Base-by-base conservation (phyloP, 2,329 filamentous ascomycete genomes). In the Penicillium digitatum region DNA sequence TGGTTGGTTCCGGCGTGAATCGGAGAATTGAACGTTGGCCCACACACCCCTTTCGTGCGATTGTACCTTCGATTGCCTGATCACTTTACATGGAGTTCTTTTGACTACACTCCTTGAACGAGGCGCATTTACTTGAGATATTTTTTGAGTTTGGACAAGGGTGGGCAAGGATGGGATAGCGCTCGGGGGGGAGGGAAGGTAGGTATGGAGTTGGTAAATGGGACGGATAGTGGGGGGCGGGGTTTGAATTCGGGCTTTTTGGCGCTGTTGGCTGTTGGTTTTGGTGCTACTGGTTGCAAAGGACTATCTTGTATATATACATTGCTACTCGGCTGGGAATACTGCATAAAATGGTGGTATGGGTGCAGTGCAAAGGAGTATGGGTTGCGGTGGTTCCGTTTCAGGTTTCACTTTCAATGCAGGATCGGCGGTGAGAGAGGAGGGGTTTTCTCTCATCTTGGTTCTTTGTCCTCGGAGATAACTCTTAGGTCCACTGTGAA, bases 1-100 rank as follows among this genome's bases (percentile, higher is more conserved):
- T 48, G 34, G 46, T 51, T 50, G 48, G 22, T 20, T 20, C 39
- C 34, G 37, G 44, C 35, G 29, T 35, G 29, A 29, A 35, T 42
- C 51, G 51, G 51, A 53, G 35, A 34, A 29, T 52, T 24, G 32
- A 31, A 27, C 26, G 18, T 47, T 18, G 27, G 42, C 45, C n/a
- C 16, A 38, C 46, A 29, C 24, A 8, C 39, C 12, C 18, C 8
- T 27, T 42, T 31, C 14, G 5, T 20, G 12, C 20, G 12, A 26
- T 39, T 31, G 27, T 37, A 27, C 14, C 18, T 43, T 50, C 16
- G 22, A 34, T 37, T 24, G 32, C 45, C 16, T 43, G 37, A n/a
- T 14, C 27, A 20, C 20, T 24, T 45, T 22, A n/a, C 31, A 35
- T 8, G 37, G 44, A 48, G 29, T n/a, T 34, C 3, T 27, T 40